Percentiles rank a stretch among this genome's conserved stretches.
Evolutionary conservation across 2,329 filamentous ascomycete genomes (phyloP).

Genomic region (Stylonectria norvegica): DNA sequence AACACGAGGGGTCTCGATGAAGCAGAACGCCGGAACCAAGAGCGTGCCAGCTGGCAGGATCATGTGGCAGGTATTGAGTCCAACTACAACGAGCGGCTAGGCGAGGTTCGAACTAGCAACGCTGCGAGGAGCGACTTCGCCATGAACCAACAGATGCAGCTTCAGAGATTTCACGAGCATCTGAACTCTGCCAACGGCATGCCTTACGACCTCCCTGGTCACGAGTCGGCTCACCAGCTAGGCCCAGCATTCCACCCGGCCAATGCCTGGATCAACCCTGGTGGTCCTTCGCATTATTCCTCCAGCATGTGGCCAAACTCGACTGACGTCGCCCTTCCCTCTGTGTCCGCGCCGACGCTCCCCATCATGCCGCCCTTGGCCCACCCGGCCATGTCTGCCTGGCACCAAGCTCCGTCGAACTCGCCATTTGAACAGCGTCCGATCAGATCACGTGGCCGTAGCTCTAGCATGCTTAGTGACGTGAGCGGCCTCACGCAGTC

Average conservation of each 20-base stretch:
- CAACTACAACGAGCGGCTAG: slow-evolving; percentile 43
- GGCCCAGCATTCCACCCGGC: slow-evolving; percentile 23
- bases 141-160: slow-evolving; percentile 29
- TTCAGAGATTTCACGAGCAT: slow-evolving; percentile 32
- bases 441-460: slow-evolving; percentile 52
- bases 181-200: slow-evolving; percentile 33
- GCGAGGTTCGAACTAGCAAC: slow-evolving; percentile 36
- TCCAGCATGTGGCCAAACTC: slow-evolving; percentile 37
- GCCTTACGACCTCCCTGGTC: slow-evolving; percentile 28
- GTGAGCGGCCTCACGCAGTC: slow-evolving; percentile 65
- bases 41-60: slow-evolving; percentile 45
- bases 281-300: slow-evolving; percentile 33
- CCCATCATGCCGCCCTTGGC: slow-evolving; percentile 34
- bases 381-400: slow-evolving; percentile 39
- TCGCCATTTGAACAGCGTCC: slow-evolving; percentile 34
- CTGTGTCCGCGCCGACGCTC: slow-evolving; percentile 29
- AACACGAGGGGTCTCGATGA: slow-evolving; percentile 63
- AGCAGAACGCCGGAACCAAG: slow-evolving; percentile 56
- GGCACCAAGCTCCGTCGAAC: no score
- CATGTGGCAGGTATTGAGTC: slow-evolving; percentile 46
- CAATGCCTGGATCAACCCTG: slow-evolving; percentile 35
- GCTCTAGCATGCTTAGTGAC: slow-evolving; percentile 65
- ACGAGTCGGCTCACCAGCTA: slow-evolving; percentile 23
- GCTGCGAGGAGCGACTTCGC: slow-evolving; percentile 30
- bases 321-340: slow-evolving; percentile 30